Evolutionary conservation across 495 filamentous ascomycete genomes (phyloP), one percentile per base, ranked within the genome.

Genomic region (Penicillium ucsense): DNA sequence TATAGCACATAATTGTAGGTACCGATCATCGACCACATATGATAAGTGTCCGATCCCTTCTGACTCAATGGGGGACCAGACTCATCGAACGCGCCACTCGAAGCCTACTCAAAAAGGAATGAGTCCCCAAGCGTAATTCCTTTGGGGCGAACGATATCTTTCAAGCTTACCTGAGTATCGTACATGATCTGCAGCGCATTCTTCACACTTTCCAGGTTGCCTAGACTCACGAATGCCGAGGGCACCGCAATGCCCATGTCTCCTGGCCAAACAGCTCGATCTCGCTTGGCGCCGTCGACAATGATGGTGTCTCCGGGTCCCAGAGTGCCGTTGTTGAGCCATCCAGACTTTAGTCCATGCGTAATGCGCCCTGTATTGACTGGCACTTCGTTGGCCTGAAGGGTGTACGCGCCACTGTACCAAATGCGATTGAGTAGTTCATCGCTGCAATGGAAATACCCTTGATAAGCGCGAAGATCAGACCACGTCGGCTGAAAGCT

Each of bases 401-500:
- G 60, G 0, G 81, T 83, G 49, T 78, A 84, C 5, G 79, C 79
- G 5, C 81, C 80, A 45, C 75, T 74, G 49, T 84, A 84, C 78
- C 79, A 84, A 46, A 83, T 75, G 4, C 75, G 65, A 51, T 84
- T 84, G 38, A 85, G 66, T 27, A 76, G 55, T 31, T 79, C 70
- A 57, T 83, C 79, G 48, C 66, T 73, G 50, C 68, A 75, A 50
- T 82, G 72, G 47, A 83, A 84, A 47, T 82, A 83, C 7, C 80
- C 80, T 52, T 79, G 76, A 43, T 83, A 82, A 4, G 78, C 79
- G 20, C 65, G 65, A 10, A 82, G 64, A 53, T 83, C 80, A 5
- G 79, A 70, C 80, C 79, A 83, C 4, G 81, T 83, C 5, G 81
- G 81, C 42, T 81, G 77, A 47, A 83, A 83, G 5, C 61, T 67